phyloP scores from a whole-genome alignment of 2,329 filamentous ascomycete species.

The Paraphoma chrysanthemicola region DNA sequence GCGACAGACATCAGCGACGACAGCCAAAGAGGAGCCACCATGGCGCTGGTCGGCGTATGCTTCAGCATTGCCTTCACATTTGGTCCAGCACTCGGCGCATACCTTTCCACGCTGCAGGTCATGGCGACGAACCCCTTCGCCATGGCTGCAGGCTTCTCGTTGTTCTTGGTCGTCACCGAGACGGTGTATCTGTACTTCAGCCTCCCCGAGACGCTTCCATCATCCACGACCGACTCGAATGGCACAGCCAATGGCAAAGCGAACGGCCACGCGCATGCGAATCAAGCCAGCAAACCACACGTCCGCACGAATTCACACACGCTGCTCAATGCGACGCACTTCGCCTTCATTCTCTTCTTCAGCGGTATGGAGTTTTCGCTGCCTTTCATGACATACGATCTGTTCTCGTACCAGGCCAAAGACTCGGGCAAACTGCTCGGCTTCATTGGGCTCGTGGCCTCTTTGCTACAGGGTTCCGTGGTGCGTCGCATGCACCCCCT shows the following conservation, averaged over 20 bases:
- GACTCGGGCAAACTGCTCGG: conserved; percentile 87
- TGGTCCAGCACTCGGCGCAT: conserved; percentile 89
- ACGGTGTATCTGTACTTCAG: conserved; percentile 84
- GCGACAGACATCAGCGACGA: conserved; percentile 95
- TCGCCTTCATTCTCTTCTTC: conserved; percentile 94
- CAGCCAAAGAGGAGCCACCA: conserved; percentile 82
- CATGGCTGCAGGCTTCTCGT: conserved; percentile 85
- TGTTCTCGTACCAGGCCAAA: conserved; percentile 81
- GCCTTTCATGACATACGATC: conserved; percentile 95
- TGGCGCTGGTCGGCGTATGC: conserved; percentile 95
- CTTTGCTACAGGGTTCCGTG: conserved; percentile 90
- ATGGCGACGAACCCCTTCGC: conserved; percentile 93
- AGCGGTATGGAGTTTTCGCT: conserved; percentile 98
- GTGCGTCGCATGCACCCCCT: conserved; percentile 85
- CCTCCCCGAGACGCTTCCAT: conserved; percentile 86
- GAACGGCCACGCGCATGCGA: conserved; percentile 25
- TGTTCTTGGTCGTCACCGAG: conserved; percentile 84
- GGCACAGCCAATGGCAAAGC: conserved; percentile 26
- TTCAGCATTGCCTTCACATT: conserved; percentile 98
- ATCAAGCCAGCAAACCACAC: conserved; percentile 25
- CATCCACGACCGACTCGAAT: conserved; percentile 49
- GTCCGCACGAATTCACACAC: conserved; percentile 80
- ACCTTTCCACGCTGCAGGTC: conserved; percentile 76
- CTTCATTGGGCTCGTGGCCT: conserved; percentile 89
- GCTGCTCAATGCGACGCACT: conserved; percentile 83